Evolutionary conservation across 495 filamentous ascomycete genomes (phyloP), one percentile per base, ranked within the genome.

Genomic region (Lophiotrema nucula): DNA sequence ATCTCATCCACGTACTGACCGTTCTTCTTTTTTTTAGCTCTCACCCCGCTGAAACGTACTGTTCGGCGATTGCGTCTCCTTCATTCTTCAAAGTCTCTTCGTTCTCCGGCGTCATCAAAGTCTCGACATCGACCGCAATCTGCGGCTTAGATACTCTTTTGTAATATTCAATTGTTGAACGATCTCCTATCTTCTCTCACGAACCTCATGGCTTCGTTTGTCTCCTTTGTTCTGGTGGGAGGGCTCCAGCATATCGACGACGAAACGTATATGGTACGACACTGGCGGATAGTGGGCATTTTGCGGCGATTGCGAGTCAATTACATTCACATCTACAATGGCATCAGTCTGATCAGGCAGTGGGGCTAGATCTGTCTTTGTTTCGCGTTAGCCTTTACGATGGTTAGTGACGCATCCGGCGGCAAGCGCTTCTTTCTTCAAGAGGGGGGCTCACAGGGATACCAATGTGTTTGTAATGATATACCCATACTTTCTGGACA

Each of bases 21-120:
- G 11, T 33, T 48, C n/a, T 49, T 39, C 26, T 61, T 21, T 47
- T 54, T 25, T 15, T 21, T 58, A 66, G 58, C 47, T 16, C 33
- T 62, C 13, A 50, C 63, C 5, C 58, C 63, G n/a, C 45, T 66
- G 4, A 44, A 48, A 31, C 58, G 58, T 18, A 66, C 63, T 3
- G 46, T 66, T 23, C 63, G 63, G 6, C 27, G 53, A 53, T 46
- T 66, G 26, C 23, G 35, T 18, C 52, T 53, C 31, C 53, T 66
- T n/a, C 63, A 66, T 47, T 66, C 63, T 4, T 66, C 63, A n/a
- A n/a, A n/a, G n/a, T n/a, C n/a, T n/a, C n/a, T n/a, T n/a, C n/a
- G n/a, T n/a, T n/a, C n/a, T n/a, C n/a, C n/a, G n/a, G n/a, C n/a
- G n/a, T n/a, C n/a, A n/a, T 10, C 31, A 51, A 25, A n/a, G 28